phyloP scores from a whole-genome alignment of 1,284 basidiomycete species.

The Ceratobasidium sp. region DNA sequence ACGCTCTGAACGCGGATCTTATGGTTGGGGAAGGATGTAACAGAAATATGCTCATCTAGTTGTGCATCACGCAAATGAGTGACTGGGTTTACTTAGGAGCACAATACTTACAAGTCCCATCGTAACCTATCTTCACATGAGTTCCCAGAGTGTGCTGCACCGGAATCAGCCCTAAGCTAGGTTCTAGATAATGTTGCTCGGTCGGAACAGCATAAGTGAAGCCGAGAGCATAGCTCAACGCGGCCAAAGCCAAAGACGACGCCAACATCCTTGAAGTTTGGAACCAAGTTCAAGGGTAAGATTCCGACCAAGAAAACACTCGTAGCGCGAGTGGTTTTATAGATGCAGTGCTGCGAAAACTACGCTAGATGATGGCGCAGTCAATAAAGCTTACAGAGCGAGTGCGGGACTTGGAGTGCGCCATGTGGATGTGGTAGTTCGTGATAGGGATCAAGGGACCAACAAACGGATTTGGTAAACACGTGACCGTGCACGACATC shows the following conservation, averaged over 20 bases:
- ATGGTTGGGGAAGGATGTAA: constrained; percentile 14
- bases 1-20: constrained; percentile 4
- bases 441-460: not conserved
- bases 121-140: not conserved
- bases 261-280: not conserved
- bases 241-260: not conserved
- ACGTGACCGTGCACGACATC: not conserved
- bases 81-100: not conserved
- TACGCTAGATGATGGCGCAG: constrained; percentile 21
- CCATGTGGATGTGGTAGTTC: constrained; percentile 11
- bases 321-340: no score
- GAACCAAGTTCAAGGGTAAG: not conserved
- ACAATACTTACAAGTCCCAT: constrained; percentile 4
- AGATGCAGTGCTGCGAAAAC: no score
- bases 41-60: constrained; percentile 33
- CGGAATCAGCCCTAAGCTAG: not conserved
- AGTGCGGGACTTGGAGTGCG: not conserved
- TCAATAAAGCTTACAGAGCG: not conserved
- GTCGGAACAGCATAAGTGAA: not conserved
- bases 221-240: not conserved
- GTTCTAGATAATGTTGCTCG: not conserved
- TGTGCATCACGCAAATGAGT: not conserved
- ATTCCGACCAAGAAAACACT: not conserved
- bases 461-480: not conserved
- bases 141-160: not conserved